Percentiles rank a stretch among this genome's conserved stretches.
These are phyloP conservation scores for Diaporthe ilicicola DNA, from an alignment of 2,329 filamentous ascomycete species.

Conservation along the genomic window DNA sequence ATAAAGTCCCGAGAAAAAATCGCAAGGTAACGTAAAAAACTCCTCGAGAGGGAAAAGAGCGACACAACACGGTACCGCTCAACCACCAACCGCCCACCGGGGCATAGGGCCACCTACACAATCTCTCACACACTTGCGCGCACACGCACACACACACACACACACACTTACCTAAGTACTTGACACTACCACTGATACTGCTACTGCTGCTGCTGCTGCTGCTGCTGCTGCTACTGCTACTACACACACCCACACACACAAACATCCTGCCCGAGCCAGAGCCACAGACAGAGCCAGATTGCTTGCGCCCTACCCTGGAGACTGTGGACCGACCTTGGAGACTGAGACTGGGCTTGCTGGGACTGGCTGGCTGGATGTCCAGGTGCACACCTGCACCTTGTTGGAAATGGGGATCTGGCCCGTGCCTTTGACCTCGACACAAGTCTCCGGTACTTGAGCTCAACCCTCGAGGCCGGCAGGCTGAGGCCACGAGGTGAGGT, in stretches of 20 bases:
- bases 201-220: not conserved
- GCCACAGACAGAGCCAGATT: not conserved
- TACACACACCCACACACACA: not conserved
- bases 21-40: constrained; percentile 24
- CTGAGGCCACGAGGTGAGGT: constrained; percentile 1
- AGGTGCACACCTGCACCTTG: constrained; percentile 13
- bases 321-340: not conserved
- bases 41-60: constrained; percentile 27
- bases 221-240: not conserved
- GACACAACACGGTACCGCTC: constrained; percentile 13
- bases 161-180: not conserved
- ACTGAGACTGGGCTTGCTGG: constrained; percentile 15
- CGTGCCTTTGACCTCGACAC: constrained; percentile 15
- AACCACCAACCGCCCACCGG: constrained; percentile 18
- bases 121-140: not conserved
- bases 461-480: not conserved
- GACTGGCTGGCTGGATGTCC: not conserved
- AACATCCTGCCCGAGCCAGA: not conserved
- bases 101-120: constrained; percentile 16
- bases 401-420: constrained; percentile 22
- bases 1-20: constrained; percentile 31
- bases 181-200: not conserved
- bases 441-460: constrained; percentile 13
- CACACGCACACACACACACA: not conserved
- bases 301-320: not conserved